Base-by-base conservation (phyloP, 352 stramenopile genomes). In the Phytophthora boehmeriae region DNA sequence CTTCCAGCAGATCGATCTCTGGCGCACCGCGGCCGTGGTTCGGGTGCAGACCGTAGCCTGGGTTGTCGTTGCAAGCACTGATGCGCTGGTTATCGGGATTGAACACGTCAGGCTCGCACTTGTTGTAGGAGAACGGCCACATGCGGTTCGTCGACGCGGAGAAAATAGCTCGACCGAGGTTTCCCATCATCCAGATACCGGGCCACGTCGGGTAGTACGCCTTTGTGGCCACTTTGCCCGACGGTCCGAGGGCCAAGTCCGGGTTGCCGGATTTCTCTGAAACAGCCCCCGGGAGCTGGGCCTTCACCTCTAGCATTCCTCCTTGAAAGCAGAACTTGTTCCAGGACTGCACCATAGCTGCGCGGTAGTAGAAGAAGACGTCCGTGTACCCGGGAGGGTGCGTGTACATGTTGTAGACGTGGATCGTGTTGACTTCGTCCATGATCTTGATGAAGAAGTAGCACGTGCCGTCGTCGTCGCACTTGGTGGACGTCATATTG, bases 41-140 rank as follows among this genome's bases (percentile, higher is more conserved):
- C 8, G 84, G 68, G 76, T 98, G 75, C 62, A 98, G 55, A 0
- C 93, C 93, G 73, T 84, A 97, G 60, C 97, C 93, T 32, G 96
- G 93, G 41, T 84, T 76, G 14, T 73, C 59, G 36, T 98, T 89
- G 60, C 97, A 99, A 1, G 88, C 95, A 22, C 67, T 96, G 55
- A 93, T 93, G 9, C 80, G 76, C 45, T 93, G 84, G 59, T 90
- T 90, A 11, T 54, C 54, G 1, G 73, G 57, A 22, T 72, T 75
- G 47, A 90, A 87, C 13, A 80, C 46, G 1, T 73, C 66, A 0
- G 72, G 62, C 54, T 98, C 83, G 54, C 97, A 99, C 23, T 68
- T 73, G 59, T 98, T 73, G 65, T 98, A 99, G 42, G 86, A 98
- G 79, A 94, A 99, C 0, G 97, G 97, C 97, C 97, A 99, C 63